Percentiles rank a stretch among this genome's conserved stretches.
These are phyloP conservation scores for Herpetomonas samuelpessoai DNA, from an alignment of 208 protist species.

Conservation along the genomic window DNA sequence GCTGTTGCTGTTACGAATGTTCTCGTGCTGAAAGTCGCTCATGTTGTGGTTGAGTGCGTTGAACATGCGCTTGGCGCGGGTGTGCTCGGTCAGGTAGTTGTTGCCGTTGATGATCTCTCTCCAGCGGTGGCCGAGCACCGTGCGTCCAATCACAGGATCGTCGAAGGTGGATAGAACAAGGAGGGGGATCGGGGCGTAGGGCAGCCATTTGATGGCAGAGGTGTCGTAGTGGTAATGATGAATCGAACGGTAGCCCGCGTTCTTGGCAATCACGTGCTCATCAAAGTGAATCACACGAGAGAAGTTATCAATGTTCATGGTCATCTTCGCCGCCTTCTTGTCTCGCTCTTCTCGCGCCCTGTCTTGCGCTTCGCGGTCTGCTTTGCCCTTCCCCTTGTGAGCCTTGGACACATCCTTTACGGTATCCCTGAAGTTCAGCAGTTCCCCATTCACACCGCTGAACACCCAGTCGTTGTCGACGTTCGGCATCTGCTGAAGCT, in stretches of 20 bases:
- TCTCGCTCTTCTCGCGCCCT: background rate
- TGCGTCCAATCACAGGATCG: constrained; percentile 50
- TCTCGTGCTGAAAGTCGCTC: background rate
- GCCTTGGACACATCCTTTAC: background rate
- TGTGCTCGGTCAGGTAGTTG: background rate
- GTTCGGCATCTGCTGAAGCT: constrained; percentile 35
- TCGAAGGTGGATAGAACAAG: constrained; percentile 34
- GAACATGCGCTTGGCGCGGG: background rate
- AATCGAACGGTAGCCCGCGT: constrained; percentile 37
- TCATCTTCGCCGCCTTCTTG: background rate
- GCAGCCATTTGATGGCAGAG: constrained; percentile 38
- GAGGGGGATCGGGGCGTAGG: constrained; percentile 33
- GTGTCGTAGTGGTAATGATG: constrained; percentile 55
- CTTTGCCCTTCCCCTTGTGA: background rate
- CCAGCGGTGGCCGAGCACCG: constrained; percentile 43
- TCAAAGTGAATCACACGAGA: constrained; percentile 46
- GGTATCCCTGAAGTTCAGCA: background rate
- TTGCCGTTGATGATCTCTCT: constrained; percentile 13
- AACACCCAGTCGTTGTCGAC: constrained; percentile 40
- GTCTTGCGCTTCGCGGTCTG: background rate
- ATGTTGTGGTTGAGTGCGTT: background rate
- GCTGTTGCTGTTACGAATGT: background rate
- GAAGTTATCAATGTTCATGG: constrained; percentile 26
- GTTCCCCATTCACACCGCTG: background rate
- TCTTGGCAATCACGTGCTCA: constrained; percentile 39